Evolutionary conservation across 345 rosid genomes (phyloP).

Genomic region (Melaleuca quinquenervia): DNA sequence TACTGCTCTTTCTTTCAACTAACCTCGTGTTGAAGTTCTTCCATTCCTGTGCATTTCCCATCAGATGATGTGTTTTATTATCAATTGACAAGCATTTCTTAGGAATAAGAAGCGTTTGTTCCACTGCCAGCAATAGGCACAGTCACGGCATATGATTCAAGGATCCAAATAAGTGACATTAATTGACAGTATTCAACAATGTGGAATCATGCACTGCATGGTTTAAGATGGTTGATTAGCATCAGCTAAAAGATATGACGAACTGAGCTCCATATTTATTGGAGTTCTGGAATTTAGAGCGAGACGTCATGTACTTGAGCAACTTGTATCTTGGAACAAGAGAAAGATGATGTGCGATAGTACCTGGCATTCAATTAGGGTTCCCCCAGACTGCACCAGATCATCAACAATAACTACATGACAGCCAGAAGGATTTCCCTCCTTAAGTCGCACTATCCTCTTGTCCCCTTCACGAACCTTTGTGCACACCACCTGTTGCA

Average conservation of each 20-base stretch:
- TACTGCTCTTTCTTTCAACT: not conserved
- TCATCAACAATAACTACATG: constrained; percentile 96
- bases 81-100: not conserved
- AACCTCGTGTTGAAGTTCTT: not conserved
- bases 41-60: not conserved
- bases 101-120: not conserved
- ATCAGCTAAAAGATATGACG: not conserved
- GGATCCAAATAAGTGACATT: not conserved
- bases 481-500: constrained; percentile 74
- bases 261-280: not conserved
- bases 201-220: not conserved
- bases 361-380: constrained; percentile 98
- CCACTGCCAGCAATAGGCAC: not conserved
- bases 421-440: constrained; percentile 83
- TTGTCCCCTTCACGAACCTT: constrained; percentile 96
- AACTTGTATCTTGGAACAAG: not conserved
- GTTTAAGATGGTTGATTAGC: not conserved
- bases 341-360: not conserved
- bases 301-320: not conserved
- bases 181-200: not conserved
- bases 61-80: not conserved
- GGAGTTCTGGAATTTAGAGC: not conserved
- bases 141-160: not conserved
- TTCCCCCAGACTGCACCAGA: constrained; percentile 96
- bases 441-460: constrained; percentile 82